Evolutionary conservation across 805 yeast species (phyloP).

Genomic region (Candida patagonica): DNA sequence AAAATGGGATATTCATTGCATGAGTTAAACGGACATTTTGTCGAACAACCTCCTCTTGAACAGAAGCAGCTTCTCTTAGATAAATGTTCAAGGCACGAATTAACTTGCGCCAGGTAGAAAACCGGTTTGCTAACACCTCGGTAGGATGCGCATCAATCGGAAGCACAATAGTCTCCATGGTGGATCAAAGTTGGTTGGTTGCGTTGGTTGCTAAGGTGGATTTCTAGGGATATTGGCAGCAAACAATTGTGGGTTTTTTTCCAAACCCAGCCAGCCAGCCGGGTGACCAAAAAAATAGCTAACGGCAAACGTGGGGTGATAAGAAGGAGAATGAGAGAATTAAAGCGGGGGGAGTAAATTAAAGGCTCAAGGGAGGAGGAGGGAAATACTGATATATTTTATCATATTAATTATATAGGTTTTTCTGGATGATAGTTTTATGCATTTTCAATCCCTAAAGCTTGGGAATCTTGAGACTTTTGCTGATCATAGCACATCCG

Average conservation of each 20-base stretch:
- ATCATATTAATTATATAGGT: too few relatives aligned
- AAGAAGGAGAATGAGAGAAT: too few relatives aligned
- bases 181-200: neutral
- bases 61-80: conserved; percentile 68
- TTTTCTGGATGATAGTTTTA: too few relatives aligned
- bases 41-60: conserved; percentile 80
- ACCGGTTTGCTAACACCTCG: conserved; percentile 73
- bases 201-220: neutral
- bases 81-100: conserved; percentile 67
- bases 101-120: conserved; percentile 77
- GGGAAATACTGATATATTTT: too few relatives aligned
- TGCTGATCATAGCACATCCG: conserved; percentile 88
- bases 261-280: too few relatives aligned
- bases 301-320: too few relatives aligned
- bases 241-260: too few relatives aligned
- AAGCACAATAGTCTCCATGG: conserved; percentile 19
- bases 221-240: neutral
- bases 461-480: conserved; percentile 85
- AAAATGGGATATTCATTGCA: conserved; percentile 52
- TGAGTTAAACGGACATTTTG: conserved; percentile 76
- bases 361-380: too few relatives aligned
- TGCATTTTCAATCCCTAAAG: conserved; percentile 43
- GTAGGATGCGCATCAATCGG: conserved; percentile 72
- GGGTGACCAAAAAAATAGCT: too few relatives aligned
- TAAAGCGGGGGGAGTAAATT: too few relatives aligned